Evolutionary conservation across 169 alveolate genomes (phyloP).

Genomic region (Eimeria maxima): DNA sequence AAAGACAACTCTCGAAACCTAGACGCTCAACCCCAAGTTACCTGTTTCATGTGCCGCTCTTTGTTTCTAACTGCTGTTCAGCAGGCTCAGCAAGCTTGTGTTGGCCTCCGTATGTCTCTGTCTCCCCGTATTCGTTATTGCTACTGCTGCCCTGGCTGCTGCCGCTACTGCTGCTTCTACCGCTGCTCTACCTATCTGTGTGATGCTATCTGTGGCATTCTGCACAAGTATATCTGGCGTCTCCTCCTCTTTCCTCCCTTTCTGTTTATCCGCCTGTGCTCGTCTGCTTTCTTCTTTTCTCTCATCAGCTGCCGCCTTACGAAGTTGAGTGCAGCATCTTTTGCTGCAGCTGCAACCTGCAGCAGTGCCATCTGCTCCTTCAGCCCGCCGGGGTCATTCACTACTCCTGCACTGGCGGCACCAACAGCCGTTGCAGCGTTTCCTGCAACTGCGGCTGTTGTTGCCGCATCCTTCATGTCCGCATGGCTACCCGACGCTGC

Average conservation of each 20-base stretch:
- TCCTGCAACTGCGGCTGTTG: background rate
- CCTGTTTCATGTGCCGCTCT: background rate
- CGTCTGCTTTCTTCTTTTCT: background rate
- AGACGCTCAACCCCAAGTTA: too few relatives aligned
- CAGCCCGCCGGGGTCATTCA: background rate
- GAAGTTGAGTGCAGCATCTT: conserved; percentile 28
- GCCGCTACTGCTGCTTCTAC: background rate
- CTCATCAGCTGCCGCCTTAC: background rate
- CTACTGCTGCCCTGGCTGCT: background rate
- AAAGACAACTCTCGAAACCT: background rate
- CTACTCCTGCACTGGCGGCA: conserved; percentile 17
- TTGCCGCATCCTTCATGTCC: background rate
- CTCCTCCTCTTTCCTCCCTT: background rate
- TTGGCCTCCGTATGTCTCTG: background rate
- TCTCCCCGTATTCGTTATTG: background rate
- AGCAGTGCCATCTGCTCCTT: conserved; percentile 20
- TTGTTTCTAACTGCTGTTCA: background rate
- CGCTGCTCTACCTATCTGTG: background rate
- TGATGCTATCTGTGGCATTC: background rate
- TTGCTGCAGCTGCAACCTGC: conserved; percentile 4
- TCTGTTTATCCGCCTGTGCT: background rate
- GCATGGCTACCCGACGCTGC: background rate
- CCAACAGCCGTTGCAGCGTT: conserved; percentile 11
- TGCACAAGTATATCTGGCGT: too few relatives aligned
- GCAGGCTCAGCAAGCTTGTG: background rate